Evolutionary conservation across 2,329 filamentous ascomycete genomes (phyloP).

Genomic region (Ceratocystis destructans): DNA sequence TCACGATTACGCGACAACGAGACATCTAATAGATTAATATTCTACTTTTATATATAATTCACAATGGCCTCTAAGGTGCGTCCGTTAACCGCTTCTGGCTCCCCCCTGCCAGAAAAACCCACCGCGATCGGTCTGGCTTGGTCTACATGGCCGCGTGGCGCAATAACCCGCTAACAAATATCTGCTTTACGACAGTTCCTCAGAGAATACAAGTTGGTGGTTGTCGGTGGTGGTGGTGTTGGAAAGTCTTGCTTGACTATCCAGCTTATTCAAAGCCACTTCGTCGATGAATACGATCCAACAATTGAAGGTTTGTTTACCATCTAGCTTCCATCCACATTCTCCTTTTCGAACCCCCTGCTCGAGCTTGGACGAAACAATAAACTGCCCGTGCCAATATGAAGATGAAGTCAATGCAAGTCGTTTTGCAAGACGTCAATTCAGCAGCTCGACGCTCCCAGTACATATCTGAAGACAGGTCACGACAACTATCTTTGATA

Average conservation of each 20-base stretch:
- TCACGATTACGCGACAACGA: conserved; percentile 1
- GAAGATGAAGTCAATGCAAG: no score
- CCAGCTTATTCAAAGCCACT: conserved; percentile 88
- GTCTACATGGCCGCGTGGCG: neutral
- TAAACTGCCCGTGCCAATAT: neutral
- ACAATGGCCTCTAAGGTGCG: conserved; percentile 32
- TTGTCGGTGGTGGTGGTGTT: conserved; percentile 94
- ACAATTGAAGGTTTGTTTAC: conserved; percentile 78
- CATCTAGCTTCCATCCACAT: neutral
- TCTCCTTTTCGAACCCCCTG: conserved; percentile 14
- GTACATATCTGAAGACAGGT: no score
- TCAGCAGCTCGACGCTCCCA: no score
- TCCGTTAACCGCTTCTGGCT: conserved; percentile 22
- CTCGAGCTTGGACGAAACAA: neutral
- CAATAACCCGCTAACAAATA: conserved; percentile 6
- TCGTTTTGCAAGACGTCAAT: no score
- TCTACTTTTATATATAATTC: conserved; percentile 16
- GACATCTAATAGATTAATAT: conserved; percentile 8
- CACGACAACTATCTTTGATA: no score
- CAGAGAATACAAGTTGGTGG: conserved; percentile 89
- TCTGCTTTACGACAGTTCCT: conserved; percentile 45
- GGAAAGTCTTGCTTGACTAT: conserved; percentile 99
- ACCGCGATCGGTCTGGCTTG: neutral
- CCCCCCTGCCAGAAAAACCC: neutral
- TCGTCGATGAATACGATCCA: conserved; percentile 98